Conservation (phyloP, 1,139 yeast genomes). For the Yamadazyma taylorii region DNA sequence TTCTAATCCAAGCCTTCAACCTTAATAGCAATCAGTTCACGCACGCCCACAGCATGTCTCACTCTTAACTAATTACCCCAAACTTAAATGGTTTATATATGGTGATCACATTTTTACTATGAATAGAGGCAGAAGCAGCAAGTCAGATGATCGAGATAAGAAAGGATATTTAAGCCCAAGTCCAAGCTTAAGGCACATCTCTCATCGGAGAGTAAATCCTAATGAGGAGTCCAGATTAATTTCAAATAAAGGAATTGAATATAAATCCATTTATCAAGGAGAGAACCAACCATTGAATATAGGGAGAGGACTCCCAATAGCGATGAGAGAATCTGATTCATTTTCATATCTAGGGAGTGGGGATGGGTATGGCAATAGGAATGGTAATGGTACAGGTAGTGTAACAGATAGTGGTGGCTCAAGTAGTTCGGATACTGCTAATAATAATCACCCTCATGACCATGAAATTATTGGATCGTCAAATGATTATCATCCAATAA, state of each 20-base stretch:
- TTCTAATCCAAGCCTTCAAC: too few relatives aligned
- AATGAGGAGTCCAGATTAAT: constrained; percentile 11
- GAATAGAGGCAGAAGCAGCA: not conserved
- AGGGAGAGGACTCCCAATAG: constrained; percentile 6
- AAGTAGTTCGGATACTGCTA: too few relatives aligned
- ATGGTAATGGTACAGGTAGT: too few relatives aligned
- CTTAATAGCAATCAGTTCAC: too few relatives aligned
- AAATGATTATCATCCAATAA: constrained; percentile 23
- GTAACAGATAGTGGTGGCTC: too few relatives aligned
- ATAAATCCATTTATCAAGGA: constrained; percentile 17
- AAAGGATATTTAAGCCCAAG: constrained; percentile 19
- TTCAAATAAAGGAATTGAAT: constrained; percentile 11
- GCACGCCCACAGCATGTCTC: too few relatives aligned
- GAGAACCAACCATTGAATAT: constrained; percentile 16
- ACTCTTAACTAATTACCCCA: too few relatives aligned
- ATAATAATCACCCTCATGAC: not conserved
- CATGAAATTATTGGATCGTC: not conserved
- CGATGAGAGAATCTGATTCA: constrained; percentile 9
- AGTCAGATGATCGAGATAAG: not conserved
- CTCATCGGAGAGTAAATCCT: constrained; percentile 30
- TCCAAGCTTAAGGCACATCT: constrained; percentile 34
- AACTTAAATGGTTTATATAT: too few relatives aligned
- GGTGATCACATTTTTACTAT: too few relatives aligned
- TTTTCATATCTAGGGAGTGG: not conserved
- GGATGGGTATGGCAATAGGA: not conserved